phyloP scores from a whole-genome alignment of 257 asterid species.

The Solanum virginianum region DNA sequence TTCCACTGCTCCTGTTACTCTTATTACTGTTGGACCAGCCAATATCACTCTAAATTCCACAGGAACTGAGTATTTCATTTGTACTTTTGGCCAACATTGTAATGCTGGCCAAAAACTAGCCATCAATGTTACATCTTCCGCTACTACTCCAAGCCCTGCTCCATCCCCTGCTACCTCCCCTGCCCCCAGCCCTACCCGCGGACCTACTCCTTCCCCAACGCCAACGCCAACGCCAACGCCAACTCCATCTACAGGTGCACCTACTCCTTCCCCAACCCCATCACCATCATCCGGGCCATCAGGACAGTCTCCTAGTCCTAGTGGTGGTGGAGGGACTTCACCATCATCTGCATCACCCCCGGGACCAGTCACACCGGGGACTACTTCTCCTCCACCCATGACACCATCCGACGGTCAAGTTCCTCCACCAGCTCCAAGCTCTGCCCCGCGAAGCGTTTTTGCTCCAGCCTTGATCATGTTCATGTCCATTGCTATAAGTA shows the following conservation, averaged over 20 bases:
- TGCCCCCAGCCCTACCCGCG: background rate
- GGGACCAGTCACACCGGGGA: background rate
- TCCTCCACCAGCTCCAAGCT: slow-evolving; percentile 23
- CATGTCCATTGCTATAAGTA: slow-evolving; percentile 8
- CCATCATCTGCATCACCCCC: slow-evolving; percentile 6
- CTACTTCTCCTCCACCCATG: background rate
- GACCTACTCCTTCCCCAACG: background rate
- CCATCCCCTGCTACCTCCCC: slow-evolving; percentile 8
- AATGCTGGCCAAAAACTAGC: slow-evolving; percentile 48
- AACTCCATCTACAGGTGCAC: background rate
- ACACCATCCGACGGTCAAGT: background rate
- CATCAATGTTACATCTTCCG: slow-evolving; percentile 29
- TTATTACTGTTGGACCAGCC: slow-evolving; percentile 35
- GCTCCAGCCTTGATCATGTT: slow-evolving; percentile 3
- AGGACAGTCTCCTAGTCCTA: slow-evolving; percentile 7
- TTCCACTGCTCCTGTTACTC: slow-evolving; percentile 17
- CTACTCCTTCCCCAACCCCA: background rate
- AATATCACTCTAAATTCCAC: slow-evolving; percentile 31
- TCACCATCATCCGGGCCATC: slow-evolving; percentile 1
- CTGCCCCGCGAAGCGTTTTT: slow-evolving; percentile 6
- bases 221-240: background rate
- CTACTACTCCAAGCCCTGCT: slow-evolving; percentile 16
- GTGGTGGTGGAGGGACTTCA: slow-evolving; percentile 1
- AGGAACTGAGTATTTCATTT: slow-evolving; percentile 37
- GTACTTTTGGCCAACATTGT: slow-evolving; percentile 52